phyloP scores from a whole-genome alignment of 306 rosid genomes.

The Acacia crassicarpa region DNA sequence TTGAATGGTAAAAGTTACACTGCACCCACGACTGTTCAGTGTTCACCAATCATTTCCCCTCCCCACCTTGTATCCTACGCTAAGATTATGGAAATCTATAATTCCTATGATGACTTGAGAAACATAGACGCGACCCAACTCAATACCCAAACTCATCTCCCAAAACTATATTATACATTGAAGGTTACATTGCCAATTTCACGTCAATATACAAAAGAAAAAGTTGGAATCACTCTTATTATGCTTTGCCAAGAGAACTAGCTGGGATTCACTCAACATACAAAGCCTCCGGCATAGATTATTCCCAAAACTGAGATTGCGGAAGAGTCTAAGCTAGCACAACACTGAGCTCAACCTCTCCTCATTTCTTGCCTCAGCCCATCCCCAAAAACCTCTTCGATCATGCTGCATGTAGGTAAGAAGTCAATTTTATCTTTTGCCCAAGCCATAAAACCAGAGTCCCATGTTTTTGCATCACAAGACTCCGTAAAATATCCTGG shows the following conservation, averaged over 20 bases:
- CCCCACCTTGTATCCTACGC: constrained; percentile 33
- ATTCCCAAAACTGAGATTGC: constrained; percentile 29
- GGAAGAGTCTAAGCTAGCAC: constrained; percentile 12
- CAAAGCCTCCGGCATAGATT: constrained; percentile 26
- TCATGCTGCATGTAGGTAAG: constrained; percentile 83
- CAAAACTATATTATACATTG: constrained; percentile 56
- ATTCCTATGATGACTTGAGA: constrained; percentile 27
- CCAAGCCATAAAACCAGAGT: constrained; percentile 57
- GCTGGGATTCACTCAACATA: constrained; percentile 32
- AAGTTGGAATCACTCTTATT: constrained; percentile 31
- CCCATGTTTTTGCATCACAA: constrained; percentile 73
- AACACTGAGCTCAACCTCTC: constrained; percentile 52
- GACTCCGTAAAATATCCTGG: constrained; percentile 66
- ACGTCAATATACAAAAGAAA: constrained; percentile 46
- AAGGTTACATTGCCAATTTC: constrained; percentile 39
- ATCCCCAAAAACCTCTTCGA: constrained; percentile 84
- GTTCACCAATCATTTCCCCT: constrained; percentile 10
- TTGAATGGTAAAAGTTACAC: constrained; percentile 32
- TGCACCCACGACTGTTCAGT: not conserved
- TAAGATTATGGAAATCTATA: constrained; percentile 39
- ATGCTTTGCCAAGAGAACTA: constrained; percentile 16
- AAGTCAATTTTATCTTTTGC: constrained; percentile 64
- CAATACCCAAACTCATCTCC: constrained; percentile 41
- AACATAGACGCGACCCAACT: constrained; percentile 31
- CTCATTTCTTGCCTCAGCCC: constrained; percentile 61